Base-by-base conservation (phyloP, 1,284 basidiomycete genomes). In the Pisolithus thermaeus region DNA sequence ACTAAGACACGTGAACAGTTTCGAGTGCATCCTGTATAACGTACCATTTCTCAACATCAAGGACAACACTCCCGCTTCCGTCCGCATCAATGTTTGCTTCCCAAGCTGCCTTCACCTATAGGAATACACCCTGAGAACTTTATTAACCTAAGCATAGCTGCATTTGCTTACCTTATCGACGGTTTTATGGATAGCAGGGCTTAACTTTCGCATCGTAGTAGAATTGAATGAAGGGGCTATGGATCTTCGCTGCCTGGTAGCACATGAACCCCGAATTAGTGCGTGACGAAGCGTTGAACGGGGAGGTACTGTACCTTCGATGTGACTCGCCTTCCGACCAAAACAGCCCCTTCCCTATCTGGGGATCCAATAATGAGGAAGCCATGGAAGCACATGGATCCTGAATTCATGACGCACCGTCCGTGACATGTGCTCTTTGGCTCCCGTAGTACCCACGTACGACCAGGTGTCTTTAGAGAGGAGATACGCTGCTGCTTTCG, bases 31-130 rank as follows among this genome's bases (percentile, higher is more conserved):
- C n/a, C 23, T 3, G 4, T 6, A 16, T 2, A 28, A 62, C 72
- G 4, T 52, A 79, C 79, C 78, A 81, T 52, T 67, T 61, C 57
- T 83, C 74, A 16, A 82, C 77, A 42, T 84, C 78, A 14, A 84
- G 78, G 7, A 72, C 50, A 1, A 56, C 58, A 4, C 66, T 62
- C 39, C 65, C 70, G 7, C 48, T 37, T 22, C 28, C 51, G 7
- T 56, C 58, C 1, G 67, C 55, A 23, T 76, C 72, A 2, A 83
- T 52, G 20, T 72, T 59, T 16, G 61, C 58, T 46, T 84, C 79
- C 82, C 80, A 84, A 9, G 59, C 61, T 0, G 56, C 59, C 62
- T 77, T 81, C 50, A 78, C 59, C 81, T 83, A 18, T 35, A 12
- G 32, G 4, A 35, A 35, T 11, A 32, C 11, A 12, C 12, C 1